These are phyloP conservation scores for Tricholoma furcatifolium DNA, from an alignment of 768 basidiomycete genomes.

Conservation along the genomic window DNA sequence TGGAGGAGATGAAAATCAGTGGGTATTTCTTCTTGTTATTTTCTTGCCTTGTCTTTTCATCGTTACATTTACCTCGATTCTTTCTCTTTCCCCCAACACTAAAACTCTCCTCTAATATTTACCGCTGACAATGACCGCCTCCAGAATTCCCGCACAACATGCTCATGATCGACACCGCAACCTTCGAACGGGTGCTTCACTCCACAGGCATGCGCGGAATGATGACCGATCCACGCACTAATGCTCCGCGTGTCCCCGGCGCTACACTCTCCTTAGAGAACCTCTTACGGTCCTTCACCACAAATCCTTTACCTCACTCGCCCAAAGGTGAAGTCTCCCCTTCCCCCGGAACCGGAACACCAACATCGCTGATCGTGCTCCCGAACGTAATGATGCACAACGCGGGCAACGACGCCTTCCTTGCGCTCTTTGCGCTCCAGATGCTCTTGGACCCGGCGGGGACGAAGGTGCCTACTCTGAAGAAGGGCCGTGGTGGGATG, in stretches of 20 bases:
- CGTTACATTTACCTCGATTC: too few species aligned
- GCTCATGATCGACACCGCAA: constrained; percentile 62
- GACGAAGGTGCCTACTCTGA: background rate
- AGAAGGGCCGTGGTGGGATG: background rate
- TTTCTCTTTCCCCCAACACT: too few species aligned
- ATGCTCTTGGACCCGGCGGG: constrained; percentile 56
- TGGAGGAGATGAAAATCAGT: constrained; percentile 85
- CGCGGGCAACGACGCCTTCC: constrained; percentile 79
- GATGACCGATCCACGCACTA: constrained; percentile 62
- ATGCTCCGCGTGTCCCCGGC: constrained; percentile 47
- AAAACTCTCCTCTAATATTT: too few species aligned
- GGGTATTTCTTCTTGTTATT: constrained; percentile 21
- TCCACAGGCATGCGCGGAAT: constrained; percentile 50
- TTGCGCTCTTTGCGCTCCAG: constrained; percentile 68
- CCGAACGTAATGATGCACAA: constrained; percentile 58
- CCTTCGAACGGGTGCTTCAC: constrained; percentile 65
- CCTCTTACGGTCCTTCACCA: constrained; percentile 58
- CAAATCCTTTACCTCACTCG: constrained; percentile 18
- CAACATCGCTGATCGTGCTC: constrained; percentile 22
- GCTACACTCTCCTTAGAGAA: constrained; percentile 62
- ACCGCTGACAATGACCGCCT: background rate
- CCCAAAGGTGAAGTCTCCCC: constrained; percentile 4
- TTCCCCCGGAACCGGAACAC: background rate
- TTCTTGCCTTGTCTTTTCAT: background rate
- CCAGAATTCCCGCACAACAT: constrained; percentile 75